Evolutionary conservation across 2,329 filamentous ascomycete genomes (phyloP), one percentile per base, ranked within the genome.

Genomic region (Onygenales sp.): DNA sequence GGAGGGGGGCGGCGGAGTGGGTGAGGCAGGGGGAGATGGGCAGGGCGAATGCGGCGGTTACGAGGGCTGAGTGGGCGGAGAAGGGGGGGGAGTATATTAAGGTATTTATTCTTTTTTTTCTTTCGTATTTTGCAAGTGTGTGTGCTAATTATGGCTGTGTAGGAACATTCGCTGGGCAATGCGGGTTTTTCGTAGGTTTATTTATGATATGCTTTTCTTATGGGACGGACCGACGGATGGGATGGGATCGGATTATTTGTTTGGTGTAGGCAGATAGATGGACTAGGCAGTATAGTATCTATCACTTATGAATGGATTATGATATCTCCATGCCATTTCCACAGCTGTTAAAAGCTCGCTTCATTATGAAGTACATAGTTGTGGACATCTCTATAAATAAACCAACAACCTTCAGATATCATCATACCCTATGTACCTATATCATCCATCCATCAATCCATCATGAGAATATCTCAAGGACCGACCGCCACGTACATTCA

Each of bases 61-160:
- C 85, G 1, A 83, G 80, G 62, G 85, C 86, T 59, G 93, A 97
- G 70, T 98, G 89, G 71, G 69, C 82, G 61, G 93, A 98, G 76
- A 96, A 95, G 76, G 93, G 93, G 1, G 78, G 83, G 21, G 92
- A 97, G 62, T 97, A 97, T 74, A 80, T 97, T 67, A 95, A 95
- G 82, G 90, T 52, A 52, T 31, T 31, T 5, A 36, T 42, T 32
- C 10, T 34, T 43, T 36, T n/a, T 21, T 27, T 14, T 17, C n/a
- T 43, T 42, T 43, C 32, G 11, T 39, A 8, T 7, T 2, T 13
- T 4, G 27, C 42, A 6, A 9, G 42, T 6, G 6, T 31, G 7
- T 52, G 17, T 9, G 27, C 51, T 53, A 47, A 53, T n/a, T 21
- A 42, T 42, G 33, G 42, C 21, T 34, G 17, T 39, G 46, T 49